These are phyloP conservation scores for Termitomyces sp. DNA, from an alignment of 768 basidiomycete species.

Conservation along the genomic window DNA sequence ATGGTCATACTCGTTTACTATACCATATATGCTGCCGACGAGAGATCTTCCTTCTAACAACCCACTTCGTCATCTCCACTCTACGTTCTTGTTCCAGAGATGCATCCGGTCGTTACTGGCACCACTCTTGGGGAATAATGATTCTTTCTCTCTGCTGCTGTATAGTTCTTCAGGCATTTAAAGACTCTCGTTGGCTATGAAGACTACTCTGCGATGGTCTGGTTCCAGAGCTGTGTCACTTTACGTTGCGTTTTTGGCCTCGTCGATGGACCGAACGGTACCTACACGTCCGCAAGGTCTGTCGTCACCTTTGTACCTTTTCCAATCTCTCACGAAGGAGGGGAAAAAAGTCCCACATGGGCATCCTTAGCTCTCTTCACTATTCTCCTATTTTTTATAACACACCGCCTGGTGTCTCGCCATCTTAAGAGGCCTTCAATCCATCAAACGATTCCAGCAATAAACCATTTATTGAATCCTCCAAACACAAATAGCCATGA, in stretches of 20 bases:
- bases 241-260: slow-evolving; percentile 1
- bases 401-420: not conserved
- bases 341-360: not conserved
- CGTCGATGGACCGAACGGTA: slow-evolving; percentile 19
- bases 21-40: not conserved
- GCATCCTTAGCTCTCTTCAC: not conserved
- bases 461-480: slow-evolving; percentile 11
- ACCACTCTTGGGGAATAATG: not conserved
- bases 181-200: not conserved
- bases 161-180: slow-evolving; percentile 3
- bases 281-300: slow-evolving; percentile 10
- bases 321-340: not conserved
- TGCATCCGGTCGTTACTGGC: not conserved
- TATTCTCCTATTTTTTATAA: not conserved
- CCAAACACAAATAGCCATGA: slow-evolving; percentile 5
- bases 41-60: not conserved
- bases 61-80: not conserved
- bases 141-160: not conserved
- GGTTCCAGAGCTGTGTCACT: slow-evolving; percentile 1
- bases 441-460: not conserved
- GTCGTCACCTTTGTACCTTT: not conserved
- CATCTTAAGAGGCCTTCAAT: not conserved
- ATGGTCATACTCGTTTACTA: not conserved
- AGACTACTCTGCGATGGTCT: slow-evolving; percentile 8
- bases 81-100: not conserved